Evolutionary conservation across 495 filamentous ascomycete genomes (phyloP).

Genomic region (Chaetomium fimeti): DNA sequence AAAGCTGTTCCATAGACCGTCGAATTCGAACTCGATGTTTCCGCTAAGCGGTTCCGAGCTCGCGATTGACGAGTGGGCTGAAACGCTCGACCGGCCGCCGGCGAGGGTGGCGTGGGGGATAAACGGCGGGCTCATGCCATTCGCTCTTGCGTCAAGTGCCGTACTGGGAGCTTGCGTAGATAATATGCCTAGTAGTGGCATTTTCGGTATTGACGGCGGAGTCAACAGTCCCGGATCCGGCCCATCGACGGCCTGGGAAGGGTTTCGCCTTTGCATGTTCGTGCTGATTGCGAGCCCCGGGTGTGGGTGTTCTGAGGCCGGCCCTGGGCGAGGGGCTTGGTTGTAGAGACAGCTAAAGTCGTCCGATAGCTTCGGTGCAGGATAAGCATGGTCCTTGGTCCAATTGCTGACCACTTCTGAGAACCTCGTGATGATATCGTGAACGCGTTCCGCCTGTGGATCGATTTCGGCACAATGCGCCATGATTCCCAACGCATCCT

Average conservation of each 20-base stretch:
- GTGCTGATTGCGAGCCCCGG: not conserved
- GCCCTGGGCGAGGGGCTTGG: conserved; percentile 9
- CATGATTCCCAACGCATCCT: conserved; percentile 60
- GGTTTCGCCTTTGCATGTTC: conserved; percentile 8
- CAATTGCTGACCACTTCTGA: conserved; percentile 49
- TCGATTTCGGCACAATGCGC: conserved; percentile 61
- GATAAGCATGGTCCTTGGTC: conserved; percentile 45
- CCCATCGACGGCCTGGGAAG: conserved; percentile 12
- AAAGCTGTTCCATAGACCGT: conserved; percentile 54
- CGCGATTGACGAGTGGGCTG: conserved; percentile 23
- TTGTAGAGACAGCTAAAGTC: conserved; percentile 38
- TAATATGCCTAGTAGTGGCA: conserved; percentile 25
- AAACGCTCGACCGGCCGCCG: conserved; percentile 20
- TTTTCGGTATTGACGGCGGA: conserved; percentile 23
- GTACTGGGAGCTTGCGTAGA: conserved; percentile 17
- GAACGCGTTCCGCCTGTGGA: conserved; percentile 61
- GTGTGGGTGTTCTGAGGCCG: not conserved
- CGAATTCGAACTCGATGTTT: conserved; percentile 56
- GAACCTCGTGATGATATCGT: conserved; percentile 64
- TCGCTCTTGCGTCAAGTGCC: conserved; percentile 18
- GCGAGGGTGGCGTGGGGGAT: conserved; percentile 6
- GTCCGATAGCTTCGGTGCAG: conserved; percentile 41
- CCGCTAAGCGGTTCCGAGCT: conserved; percentile 28
- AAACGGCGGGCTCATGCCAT: conserved; percentile 25
- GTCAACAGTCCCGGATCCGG: conserved; percentile 26